phyloP scores from a whole-genome alignment of 225 moss, liverwort and hornwort species.

The Physcomitrellopsis africana region DNA sequence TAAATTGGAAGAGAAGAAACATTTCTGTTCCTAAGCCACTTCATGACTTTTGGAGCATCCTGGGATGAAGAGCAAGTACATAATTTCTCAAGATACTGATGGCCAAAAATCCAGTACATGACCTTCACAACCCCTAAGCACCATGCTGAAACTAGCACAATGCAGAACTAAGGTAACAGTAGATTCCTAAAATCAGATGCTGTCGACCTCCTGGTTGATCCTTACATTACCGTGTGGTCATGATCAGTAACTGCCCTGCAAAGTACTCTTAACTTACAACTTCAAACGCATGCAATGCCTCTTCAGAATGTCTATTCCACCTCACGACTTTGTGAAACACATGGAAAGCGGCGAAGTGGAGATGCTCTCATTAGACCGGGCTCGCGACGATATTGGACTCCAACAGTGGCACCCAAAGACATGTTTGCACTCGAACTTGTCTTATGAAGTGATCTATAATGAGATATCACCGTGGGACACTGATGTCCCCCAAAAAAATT shows the following conservation, averaged over 20 bases:
- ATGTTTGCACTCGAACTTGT: background rate
- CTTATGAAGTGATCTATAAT: background rate
- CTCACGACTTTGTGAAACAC: background rate
- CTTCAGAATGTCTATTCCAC: conserved; percentile 7
- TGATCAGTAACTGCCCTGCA: conserved; percentile 6
- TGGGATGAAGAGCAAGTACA: too few species aligned
- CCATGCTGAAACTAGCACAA: too few species aligned
- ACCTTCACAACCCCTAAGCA: too few species aligned
- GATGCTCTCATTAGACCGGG: conserved; percentile 9
- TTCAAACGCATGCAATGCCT: background rate
- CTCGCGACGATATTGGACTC: background rate
- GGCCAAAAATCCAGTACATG: too few species aligned
- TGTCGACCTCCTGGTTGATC: background rate
- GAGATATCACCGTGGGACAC: conserved; percentile 11
- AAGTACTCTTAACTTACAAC: background rate
- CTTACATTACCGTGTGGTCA: conserved; percentile 10
- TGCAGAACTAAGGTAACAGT: background rate
- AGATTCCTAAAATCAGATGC: conserved; percentile 5
- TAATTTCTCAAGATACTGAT: too few species aligned
- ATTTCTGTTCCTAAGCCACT: too few species aligned
- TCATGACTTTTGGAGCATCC: too few species aligned
- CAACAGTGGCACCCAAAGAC: conserved; percentile 3
- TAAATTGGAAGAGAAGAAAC: too few species aligned
- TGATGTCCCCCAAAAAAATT: background rate
- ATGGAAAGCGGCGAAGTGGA: conserved; percentile 15